Base-by-base conservation (phyloP, 371 early-diverging fungal species). In the Chytridium lagenaria region DNA sequence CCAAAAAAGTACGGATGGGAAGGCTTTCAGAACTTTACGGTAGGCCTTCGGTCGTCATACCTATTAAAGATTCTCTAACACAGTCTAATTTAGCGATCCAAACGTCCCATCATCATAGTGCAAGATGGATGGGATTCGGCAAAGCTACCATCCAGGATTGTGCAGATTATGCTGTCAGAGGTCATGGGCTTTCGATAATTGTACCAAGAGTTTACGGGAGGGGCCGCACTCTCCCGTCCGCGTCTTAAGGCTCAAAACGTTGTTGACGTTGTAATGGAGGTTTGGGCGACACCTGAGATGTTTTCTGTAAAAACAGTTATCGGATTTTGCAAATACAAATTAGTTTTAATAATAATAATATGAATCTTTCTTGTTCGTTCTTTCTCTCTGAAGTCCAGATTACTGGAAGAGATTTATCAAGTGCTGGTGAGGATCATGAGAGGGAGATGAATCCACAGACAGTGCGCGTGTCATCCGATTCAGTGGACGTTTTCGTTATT, bases 51-150 rank as follows among this genome's bases (percentile, higher is more conserved):
- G 12, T 19, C 19, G 44, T 19, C 7, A 44, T 44, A 12, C 12
- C 44, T 44, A 12, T 44, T 7, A 44, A 12, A 7, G 19, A 44
- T 12, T n/a, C n/a, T n/a, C n/a, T n/a, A n/a, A n/a, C n/a, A n/a
- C n/a, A n/a, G n/a, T n/a, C n/a, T n/a, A n/a, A n/a, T 44, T 44
- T 44, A 52, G 55, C 3, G 2, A 15, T 22, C 7, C 34, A 61
- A 37, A 34, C 30, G 61, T 2, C 61, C 61, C 2, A 3, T 61
- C 19, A 34, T 61, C 34, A 28, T 61, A 2, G 61, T 33, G 12
- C 31, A 34, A 34, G 31, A 28, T 15, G 61, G 36, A 16, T 61
- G 61, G 61, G 61, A 61, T 28, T 61, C 61, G 5, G 61, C 61
- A 23, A 61, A 34, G 36, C 36, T 61, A 34, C 5, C 61, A 31